A percentile compares a stretch with the other conserved stretches of the same genome.
phyloP scores from a whole-genome alignment of 371 early-diverging fungal genomes.

The Ordospora pajunii region DNA sequence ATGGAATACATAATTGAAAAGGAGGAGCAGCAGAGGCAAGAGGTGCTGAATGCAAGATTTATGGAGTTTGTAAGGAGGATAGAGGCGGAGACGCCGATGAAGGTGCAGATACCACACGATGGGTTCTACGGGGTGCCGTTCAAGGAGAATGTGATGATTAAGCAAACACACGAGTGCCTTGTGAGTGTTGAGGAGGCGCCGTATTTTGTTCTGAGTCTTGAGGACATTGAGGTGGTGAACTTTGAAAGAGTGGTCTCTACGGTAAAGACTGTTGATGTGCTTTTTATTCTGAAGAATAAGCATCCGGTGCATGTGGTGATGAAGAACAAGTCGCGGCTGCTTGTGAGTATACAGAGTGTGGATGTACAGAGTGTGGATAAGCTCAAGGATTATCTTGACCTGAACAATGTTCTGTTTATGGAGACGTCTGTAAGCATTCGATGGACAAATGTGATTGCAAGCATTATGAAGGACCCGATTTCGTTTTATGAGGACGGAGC shows the following conservation, averaged over 20 bases:
- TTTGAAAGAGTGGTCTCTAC: slow-evolving; percentile 93
- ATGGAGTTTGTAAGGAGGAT: slow-evolving; percentile 80
- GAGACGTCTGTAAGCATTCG: slow-evolving; percentile 91
- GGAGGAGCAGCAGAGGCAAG: slow-evolving; percentile 84
- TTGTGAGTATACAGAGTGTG: slow-evolving; percentile 87
- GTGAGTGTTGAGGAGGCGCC: slow-evolving; percentile 92
- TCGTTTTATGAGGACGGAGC: slow-evolving; percentile 88
- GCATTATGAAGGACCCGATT: slow-evolving; percentile 83
- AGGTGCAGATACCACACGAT: slow-evolving; percentile 82
- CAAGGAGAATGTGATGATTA: slow-evolving; percentile 79
- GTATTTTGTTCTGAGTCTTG: slow-evolving; percentile 77
- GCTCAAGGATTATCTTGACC: slow-evolving; percentile 93
- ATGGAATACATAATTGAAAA: slow-evolving; percentile 90
- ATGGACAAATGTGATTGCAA: slow-evolving; percentile 95
- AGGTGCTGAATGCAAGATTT: slow-evolving; percentile 84
- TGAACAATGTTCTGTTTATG: slow-evolving; percentile 81
- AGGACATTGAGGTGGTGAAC: slow-evolving; percentile 89
- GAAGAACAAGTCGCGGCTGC: slow-evolving; percentile 66
- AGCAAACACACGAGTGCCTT: slow-evolving; percentile 88
- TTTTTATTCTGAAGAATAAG: slow-evolving; percentile 84
- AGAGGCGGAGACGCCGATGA: slow-evolving; percentile 66
- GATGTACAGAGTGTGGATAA: slow-evolving; percentile 81
- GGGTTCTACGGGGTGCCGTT: slow-evolving; percentile 88
- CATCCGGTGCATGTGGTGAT: background rate
- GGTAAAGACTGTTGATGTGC: slow-evolving; percentile 94